These are phyloP conservation scores for Zea mays DNA, from an alignment of 176 grass and related monocot species.

Conservation along the genomic window Zm-B73-REFERENCE-NAM-5.0 NC_050101.1:134440001-134440500, in stretches of 20 bases:
- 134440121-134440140: slow-evolving; percentile 55
- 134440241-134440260: slow-evolving; percentile 45
- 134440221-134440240: slow-evolving; percentile 27
- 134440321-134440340: slow-evolving; percentile 41
- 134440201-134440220: slow-evolving; percentile 52
- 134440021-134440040: slow-evolving; percentile 52
- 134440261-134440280: slow-evolving; percentile 42
- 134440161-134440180: slow-evolving; percentile 49
- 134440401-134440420: slow-evolving; percentile 40
- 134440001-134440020: slow-evolving; percentile 36
- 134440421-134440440: slow-evolving; percentile 9
- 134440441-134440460: slow-evolving; percentile 28
- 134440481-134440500: slow-evolving; percentile 42
- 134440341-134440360: slow-evolving; percentile 50
- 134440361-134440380: slow-evolving; percentile 43
- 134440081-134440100: slow-evolving; percentile 53
- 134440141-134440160: slow-evolving; percentile 55
- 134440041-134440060: slow-evolving; percentile 54
- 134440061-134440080: slow-evolving; percentile 58
- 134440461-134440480: slow-evolving; percentile 24
- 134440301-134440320: slow-evolving; percentile 41
- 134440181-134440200: slow-evolving; percentile 61
- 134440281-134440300: slow-evolving; percentile 39
- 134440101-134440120: slow-evolving; percentile 54
- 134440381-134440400: slow-evolving; percentile 54